These are phyloP conservation scores for Phanerochaete carnosa DNA, from an alignment of 768 basidiomycete genomes.

Conservation along the genomic window DNA sequence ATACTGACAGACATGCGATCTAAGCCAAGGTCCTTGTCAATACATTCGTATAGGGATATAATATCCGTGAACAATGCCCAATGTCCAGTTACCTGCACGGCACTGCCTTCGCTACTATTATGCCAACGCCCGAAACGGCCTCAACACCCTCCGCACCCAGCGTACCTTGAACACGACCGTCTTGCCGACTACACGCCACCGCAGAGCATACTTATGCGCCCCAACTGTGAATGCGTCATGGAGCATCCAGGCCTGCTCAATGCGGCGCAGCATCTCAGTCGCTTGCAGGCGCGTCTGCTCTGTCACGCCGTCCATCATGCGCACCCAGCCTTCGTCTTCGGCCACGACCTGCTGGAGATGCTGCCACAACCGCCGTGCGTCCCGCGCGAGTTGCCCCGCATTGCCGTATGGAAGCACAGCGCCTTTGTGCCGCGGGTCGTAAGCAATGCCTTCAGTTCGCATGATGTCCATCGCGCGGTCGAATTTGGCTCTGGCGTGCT, in stretches of 20 bases:
- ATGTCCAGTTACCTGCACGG: too few species aligned
- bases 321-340: neutral
- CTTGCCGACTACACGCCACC: slow-evolving; percentile 5
- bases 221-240: neutral
- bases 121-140: neutral
- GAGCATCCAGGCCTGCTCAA: neutral
- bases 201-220: neutral
- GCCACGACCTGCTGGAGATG: neutral
- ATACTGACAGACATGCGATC: too few species aligned
- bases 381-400: neutral
- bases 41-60: too few species aligned
- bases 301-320: neutral
- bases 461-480: neutral
- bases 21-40: too few species aligned
- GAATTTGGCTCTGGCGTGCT: neutral
- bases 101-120: too few species aligned
- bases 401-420: neutral
- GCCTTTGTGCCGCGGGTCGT: neutral
- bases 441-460: neutral
- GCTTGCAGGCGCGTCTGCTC: neutral
- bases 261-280: neutral
- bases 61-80: too few species aligned
- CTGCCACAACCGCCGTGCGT: neutral
- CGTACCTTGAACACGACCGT: slow-evolving; percentile 2
- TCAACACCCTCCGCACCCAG: neutral